A percentile compares a stretch with the other conserved stretches of the same genome.
Evolutionary conservation across 441 rosid genomes (phyloP).

Genomic region (Jatropha multifida): DNA sequence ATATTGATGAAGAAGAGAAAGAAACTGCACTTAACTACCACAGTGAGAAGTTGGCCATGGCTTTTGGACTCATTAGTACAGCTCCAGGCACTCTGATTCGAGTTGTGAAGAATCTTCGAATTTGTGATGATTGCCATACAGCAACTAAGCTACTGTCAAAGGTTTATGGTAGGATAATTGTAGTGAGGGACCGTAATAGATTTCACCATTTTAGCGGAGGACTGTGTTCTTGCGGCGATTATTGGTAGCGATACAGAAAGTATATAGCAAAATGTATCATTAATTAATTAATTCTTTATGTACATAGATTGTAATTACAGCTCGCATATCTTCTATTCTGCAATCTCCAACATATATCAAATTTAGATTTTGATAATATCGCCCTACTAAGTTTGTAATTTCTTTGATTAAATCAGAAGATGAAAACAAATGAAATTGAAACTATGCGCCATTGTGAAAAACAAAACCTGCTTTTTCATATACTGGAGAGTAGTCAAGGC

Average conservation of each 20-base stretch:
- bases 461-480: no score
- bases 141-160: slow-evolving; percentile 38
- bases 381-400: no score
- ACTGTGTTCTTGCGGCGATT: slow-evolving; percentile 35
- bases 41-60: slow-evolving; percentile 37
- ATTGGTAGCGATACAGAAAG: slow-evolving; percentile 22
- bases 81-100: slow-evolving; percentile 26
- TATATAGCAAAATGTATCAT: background rate
- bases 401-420: no score
- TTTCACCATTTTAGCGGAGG: slow-evolving; percentile 41
- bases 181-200: slow-evolving; percentile 35
- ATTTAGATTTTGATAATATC: no score
- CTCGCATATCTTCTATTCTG: background rate
- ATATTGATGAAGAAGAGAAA: slow-evolving; percentile 31
- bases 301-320: background rate
- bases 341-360: no score
- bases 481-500: no score
- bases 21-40: slow-evolving; percentile 25
- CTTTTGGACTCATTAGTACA: slow-evolving; percentile 36
- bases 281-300: background rate
- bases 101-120: slow-evolving; percentile 35
- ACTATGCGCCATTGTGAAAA: no score
- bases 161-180: slow-evolving; percentile 27
- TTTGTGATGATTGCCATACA: slow-evolving; percentile 36
- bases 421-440: no score